Evolutionary conservation across 495 filamentous ascomycete genomes (phyloP).

Genomic region (Trichoderma gamsii): DNA sequence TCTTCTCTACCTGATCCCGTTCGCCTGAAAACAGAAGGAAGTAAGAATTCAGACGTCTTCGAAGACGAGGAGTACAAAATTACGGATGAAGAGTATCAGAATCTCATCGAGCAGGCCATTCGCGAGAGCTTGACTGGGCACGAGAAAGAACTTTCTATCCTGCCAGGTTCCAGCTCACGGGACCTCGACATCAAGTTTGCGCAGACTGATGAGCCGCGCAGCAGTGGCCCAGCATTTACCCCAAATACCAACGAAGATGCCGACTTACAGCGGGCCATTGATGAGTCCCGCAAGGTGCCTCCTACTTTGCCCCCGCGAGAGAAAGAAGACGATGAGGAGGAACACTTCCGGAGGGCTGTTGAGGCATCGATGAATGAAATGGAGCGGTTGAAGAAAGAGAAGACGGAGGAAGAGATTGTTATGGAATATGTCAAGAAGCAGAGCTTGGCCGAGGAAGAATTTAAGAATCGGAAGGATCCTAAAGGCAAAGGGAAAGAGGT

Average conservation of each 20-base stretch:
- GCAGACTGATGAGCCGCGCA: neutral
- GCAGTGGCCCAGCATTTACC: neutral
- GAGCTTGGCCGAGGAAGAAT: constrained; percentile 61
- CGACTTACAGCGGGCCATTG: constrained; percentile 28
- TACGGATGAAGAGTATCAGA: constrained; percentile 48
- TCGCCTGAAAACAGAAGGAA: neutral
- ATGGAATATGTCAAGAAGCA: constrained; percentile 74
- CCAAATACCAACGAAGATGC: constrained; percentile 22
- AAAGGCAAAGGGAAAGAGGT: constrained; percentile 21
- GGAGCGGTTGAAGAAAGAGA: constrained; percentile 31
- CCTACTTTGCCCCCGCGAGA: constrained; percentile 12
- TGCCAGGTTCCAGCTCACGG: constrained; percentile 24
- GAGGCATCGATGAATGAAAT: constrained; percentile 35
- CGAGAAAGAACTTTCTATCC: constrained; percentile 17
- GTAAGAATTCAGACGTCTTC: constrained; percentile 14
- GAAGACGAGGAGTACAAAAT: constrained; percentile 30
- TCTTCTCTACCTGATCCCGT: neutral
- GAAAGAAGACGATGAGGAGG: constrained; percentile 32
- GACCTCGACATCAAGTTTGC: constrained; percentile 22
- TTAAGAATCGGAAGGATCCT: constrained; percentile 26
- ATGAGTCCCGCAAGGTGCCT: constrained; percentile 21
- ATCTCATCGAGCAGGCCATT: constrained; percentile 54
- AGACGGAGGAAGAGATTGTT: constrained; percentile 64
- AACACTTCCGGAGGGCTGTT: constrained; percentile 43
- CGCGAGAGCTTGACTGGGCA: constrained; percentile 47